phyloP scores from a whole-genome alignment of 225 moss, liverwort and hornwort species.

The Marchantia polymorpha region DNA sequence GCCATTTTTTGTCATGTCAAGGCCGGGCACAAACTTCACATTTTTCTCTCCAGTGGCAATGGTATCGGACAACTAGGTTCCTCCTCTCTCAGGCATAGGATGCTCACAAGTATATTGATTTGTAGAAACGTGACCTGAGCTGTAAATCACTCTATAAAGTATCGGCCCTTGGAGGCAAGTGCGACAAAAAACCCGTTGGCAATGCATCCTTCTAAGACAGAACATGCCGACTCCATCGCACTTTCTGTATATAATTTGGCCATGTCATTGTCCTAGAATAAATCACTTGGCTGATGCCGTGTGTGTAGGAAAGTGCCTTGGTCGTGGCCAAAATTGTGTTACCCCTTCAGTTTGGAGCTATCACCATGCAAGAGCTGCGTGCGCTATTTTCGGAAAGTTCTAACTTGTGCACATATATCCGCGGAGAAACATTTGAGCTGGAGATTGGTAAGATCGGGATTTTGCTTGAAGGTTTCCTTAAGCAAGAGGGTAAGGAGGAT shows the following conservation, averaged over 20 bases:
- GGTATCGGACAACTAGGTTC: not conserved
- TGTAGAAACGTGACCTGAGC: no score
- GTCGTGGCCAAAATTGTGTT: conserved; percentile 65
- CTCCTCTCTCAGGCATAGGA: no score
- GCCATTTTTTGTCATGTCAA: no score
- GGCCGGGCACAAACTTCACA: no score
- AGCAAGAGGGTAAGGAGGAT: conserved; percentile 51
- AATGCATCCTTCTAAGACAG: no score
- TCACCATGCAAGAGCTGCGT: conserved; percentile 70
- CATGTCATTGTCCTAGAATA: not conserved
- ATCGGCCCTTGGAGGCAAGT: not conserved
- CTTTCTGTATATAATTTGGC: not conserved
- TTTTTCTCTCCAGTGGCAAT: not conserved
- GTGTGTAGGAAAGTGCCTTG: conserved; percentile 67
- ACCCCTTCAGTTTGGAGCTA: conserved; percentile 58
- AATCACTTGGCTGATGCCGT: not conserved
- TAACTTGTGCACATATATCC: conserved; percentile 66
- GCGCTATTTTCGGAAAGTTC: conserved; percentile 53
- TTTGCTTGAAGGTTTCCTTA: conserved; percentile 80
- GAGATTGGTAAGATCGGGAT: conserved; percentile 56
- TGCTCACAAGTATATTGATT: no score
- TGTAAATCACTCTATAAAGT: not conserved
- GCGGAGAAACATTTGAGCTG: conserved; percentile 75
- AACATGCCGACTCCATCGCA: no score
- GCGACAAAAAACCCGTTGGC: no score